These are phyloP conservation scores for Xylaria sp. DNA, from an alignment of 2,329 filamentous ascomycete species.

Conservation along the genomic window DNA sequence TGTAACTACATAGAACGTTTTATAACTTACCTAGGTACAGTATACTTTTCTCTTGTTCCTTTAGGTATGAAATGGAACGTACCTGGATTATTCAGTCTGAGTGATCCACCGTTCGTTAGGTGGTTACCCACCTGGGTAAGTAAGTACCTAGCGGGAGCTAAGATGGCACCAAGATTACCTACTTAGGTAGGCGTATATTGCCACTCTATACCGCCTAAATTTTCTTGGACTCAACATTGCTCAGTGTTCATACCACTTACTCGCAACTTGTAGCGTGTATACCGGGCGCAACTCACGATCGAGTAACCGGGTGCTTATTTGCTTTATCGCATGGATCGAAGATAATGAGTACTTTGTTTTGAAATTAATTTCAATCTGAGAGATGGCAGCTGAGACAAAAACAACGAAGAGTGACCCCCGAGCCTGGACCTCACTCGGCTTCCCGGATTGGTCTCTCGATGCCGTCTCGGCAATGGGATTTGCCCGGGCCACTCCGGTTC, in stretches of 20 bases:
- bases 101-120: no score
- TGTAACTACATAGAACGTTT: no score
- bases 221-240: conserved; percentile 30
- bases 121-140: no score
- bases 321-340: neutral
- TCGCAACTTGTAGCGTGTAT: neutral
- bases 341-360: neutral
- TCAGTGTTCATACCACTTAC: neutral
- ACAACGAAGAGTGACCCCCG: conserved; percentile 59
- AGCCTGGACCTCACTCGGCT: conserved; percentile 73
- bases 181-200: conserved; percentile 28
- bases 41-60: no score
- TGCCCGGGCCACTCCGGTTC: conserved; percentile 89
- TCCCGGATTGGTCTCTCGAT: conserved; percentile 87
- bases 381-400: conserved; percentile 51
- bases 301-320: neutral
- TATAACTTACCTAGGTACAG: no score
- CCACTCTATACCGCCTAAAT: conserved; percentile 37
- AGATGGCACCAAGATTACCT: conserved; percentile 15
- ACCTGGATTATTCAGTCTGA: no score
- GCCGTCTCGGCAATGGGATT: conserved; percentile 88
- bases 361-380: neutral
- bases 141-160: neutral
- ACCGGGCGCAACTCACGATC: neutral
- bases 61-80: no score